Base-by-base conservation (phyloP, 148 eudicot genomes). In the Polygonum maritimum region DNA sequence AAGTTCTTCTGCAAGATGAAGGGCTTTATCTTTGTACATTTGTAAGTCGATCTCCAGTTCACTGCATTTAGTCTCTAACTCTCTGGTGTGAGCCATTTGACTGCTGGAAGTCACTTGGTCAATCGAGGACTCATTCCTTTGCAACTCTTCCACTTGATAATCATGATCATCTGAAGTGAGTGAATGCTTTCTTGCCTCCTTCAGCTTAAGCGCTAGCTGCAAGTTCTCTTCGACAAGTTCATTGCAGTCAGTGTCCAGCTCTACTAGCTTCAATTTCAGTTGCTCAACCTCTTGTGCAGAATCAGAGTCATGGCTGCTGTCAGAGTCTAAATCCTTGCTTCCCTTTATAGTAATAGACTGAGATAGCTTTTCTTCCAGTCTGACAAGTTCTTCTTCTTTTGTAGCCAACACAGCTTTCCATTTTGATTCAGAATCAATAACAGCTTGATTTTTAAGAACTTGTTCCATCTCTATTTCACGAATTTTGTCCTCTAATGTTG, bases 161-260 rank as follows among this genome's bases (percentile, higher is more conserved):
- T 77, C 75, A 78, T 79, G 77, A 15, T 73, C 76, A 77, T 76
- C 79, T 41, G 80, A 72, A 76, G 71, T 36, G 13, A 75, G 74
- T n/a, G 33, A 33, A 16, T 75, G 75, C 39, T 69, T 73, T 45
- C 70, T 81, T 65, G 76, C 60, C 65, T 89, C 91, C 83, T 93
- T 93, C 81, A 91, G 87, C 89, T 93, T 86, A 74, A 86, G 77
- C 51, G 88, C 45, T 74, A 94, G 97, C 63, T 85, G 81, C 76
- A 94, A 76, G 83, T 94, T 94, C 78, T 91, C 98, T 62, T 87
- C 86, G 54, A 94, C 90, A 69, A 91, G 90, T 83, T 94, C 97
- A 76, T 70, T 76, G 79, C 97, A 89, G 76, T 90, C 92, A 55
- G 70, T 89, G 83, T 94, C 97, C 31, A 92, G 84, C 81, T 89